phyloP scores from a whole-genome alignment of 345 rosid species.

The Erodium maritimum region DNA sequence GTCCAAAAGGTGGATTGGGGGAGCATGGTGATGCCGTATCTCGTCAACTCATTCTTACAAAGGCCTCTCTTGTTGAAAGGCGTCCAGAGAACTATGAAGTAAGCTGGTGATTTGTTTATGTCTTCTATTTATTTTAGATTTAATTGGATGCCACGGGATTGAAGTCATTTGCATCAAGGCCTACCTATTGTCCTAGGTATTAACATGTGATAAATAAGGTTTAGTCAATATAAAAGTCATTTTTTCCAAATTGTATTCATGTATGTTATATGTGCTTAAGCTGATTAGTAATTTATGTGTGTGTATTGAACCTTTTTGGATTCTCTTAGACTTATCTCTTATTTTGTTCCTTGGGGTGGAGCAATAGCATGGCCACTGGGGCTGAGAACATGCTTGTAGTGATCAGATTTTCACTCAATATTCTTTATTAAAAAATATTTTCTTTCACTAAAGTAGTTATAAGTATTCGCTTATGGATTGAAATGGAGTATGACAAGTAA shows the following conservation, averaged over 20 bases:
- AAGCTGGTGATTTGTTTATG: conserved; percentile 33
- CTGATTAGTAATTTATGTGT: neutral
- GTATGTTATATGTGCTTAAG: neutral
- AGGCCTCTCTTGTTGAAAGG: conserved; percentile 89
- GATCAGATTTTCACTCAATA: neutral
- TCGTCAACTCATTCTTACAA: conserved; percentile 80
- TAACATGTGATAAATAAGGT: too few relatives aligned
- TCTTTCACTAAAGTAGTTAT: neutral
- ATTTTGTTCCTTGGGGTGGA: too few relatives aligned
- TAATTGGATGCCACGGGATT: neutral
- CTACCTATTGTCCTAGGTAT: too few relatives aligned
- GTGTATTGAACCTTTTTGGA: neutral
- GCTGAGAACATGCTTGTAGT: neutral
- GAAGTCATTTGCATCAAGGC: neutral
- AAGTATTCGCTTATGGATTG: neutral
- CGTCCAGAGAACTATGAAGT: conserved; percentile 98
- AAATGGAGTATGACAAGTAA: neutral
- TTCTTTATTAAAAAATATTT: too few relatives aligned
- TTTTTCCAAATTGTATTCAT: neutral
- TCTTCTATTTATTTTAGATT: neutral
- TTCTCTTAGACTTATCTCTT: too few relatives aligned
- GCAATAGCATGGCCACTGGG: too few relatives aligned
- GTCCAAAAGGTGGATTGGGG: conserved; percentile 96
- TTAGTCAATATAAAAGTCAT: too few relatives aligned
- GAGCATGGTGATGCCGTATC: conserved; percentile 91